Conservation (phyloP, 2,329 filamentous ascomycete species). For the Pyrenophora tritici-repentis region DNA sequence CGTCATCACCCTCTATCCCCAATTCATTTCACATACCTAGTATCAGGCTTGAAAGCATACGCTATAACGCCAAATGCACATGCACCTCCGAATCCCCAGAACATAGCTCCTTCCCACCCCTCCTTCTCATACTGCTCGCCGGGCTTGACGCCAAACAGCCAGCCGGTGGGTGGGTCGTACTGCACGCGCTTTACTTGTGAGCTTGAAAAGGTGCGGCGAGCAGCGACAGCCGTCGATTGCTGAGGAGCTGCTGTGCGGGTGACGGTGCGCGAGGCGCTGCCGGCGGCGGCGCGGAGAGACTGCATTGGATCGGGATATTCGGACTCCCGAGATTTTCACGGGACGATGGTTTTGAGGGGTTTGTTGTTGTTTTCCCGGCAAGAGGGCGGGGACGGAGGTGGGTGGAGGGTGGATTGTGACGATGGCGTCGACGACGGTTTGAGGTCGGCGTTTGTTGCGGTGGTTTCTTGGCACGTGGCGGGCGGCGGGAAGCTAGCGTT, state of each 20-base stretch:
- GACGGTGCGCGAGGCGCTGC: constrained; percentile 27
- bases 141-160: constrained; percentile 92
- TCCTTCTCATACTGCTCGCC: constrained; percentile 95
- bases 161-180: constrained; percentile 91
- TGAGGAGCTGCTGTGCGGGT: constrained; percentile 9
- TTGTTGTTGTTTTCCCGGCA: neutral
- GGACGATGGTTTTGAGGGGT: neutral
- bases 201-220: constrained; percentile 33
- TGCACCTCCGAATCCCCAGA: constrained; percentile 82
- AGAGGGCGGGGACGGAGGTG: neutral
- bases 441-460: constrained; percentile 10
- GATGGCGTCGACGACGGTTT: constrained; percentile 12
- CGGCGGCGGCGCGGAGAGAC: constrained; percentile 30
- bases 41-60: constrained; percentile 97
- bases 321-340: neutral
- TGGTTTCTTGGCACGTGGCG: constrained; percentile 1
- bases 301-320: constrained; percentile 24
- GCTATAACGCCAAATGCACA: constrained; percentile 74
- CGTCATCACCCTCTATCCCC: neutral
- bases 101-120: constrained; percentile 90
- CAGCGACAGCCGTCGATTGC: constrained; percentile 5
- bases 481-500: constrained; percentile 15
- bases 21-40: constrained; percentile 73
- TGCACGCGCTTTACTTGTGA: constrained; percentile 58
- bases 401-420: constrained; percentile 5